Conservation (phyloP, 176 grass and related monocot genomes). For the Stipa capillata region DNA sequence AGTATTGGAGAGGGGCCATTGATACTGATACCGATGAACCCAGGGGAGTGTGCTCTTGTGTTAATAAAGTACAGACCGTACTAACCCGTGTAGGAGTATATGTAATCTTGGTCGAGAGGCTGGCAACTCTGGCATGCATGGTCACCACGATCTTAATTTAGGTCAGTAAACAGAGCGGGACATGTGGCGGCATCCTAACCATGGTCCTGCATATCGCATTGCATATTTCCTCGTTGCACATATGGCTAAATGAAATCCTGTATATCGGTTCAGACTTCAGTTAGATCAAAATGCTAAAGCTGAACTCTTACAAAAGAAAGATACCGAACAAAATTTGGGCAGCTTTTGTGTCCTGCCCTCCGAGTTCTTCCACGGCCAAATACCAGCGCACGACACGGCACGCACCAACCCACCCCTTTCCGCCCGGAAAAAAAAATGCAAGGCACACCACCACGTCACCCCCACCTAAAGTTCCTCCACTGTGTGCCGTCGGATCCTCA, state of each 20-base stretch:
- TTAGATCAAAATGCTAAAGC: background rate
- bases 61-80: background rate
- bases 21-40: background rate
- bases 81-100: background rate
- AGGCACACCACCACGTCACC: constrained; percentile 25
- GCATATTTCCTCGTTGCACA: too few relatives aligned
- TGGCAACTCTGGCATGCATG: too few relatives aligned
- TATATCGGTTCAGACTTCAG: background rate
- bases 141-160: background rate
- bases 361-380: background rate
- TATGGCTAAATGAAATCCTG: too few relatives aligned
- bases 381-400: background rate
- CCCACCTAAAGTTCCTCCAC: background rate
- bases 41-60: background rate
- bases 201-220: too few relatives aligned
- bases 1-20: background rate
- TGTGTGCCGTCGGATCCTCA: background rate
- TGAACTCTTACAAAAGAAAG: too few relatives aligned
- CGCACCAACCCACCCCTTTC: background rate
- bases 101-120: background rate
- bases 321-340: too few relatives aligned
- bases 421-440: too few relatives aligned
- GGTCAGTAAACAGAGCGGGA: background rate
- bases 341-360: background rate
- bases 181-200: background rate